Evolutionary conservation across 495 filamentous ascomycete genomes (phyloP).

Genomic region (Extremus antarcticus): DNA sequence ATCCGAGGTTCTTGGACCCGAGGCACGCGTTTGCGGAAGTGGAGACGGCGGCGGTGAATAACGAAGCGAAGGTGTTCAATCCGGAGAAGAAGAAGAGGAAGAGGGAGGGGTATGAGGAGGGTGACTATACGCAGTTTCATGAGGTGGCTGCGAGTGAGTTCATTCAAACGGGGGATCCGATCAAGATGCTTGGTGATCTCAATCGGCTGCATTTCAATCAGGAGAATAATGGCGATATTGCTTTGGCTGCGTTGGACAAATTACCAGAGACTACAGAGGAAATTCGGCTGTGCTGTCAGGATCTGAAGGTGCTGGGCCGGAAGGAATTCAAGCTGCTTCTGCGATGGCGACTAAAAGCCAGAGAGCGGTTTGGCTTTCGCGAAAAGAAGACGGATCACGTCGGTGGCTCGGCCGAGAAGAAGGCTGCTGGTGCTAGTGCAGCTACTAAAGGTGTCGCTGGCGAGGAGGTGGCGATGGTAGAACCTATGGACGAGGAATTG

Average conservation of each 20-base stretch:
- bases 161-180: conserved; percentile 87
- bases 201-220: conserved; percentile 78
- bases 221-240: conserved; percentile 63
- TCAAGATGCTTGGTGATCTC: conserved; percentile 81
- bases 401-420: conserved; percentile 15
- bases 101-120: conserved; percentile 94
- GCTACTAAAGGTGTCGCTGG: conserved; percentile 36
- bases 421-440: conserved; percentile 23
- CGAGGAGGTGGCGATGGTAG: conserved; percentile 69
- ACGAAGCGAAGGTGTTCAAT: conserved; percentile 96
- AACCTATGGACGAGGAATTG: conserved; percentile 87
- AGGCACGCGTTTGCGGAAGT: conserved; percentile 89
- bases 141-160: conserved; percentile 82
- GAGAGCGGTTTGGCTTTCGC: conserved; percentile 82
- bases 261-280: conserved; percentile 90
- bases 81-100: conserved; percentile 94
- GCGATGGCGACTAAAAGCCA: conserved; percentile 79
- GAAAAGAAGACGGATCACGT: conserved; percentile 55
- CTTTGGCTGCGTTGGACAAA: conserved; percentile 72
- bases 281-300: conserved; percentile 70
- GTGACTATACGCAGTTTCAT: conserved; percentile 85
- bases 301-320: conserved; percentile 82
- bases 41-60: conserved; percentile 78
- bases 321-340: conserved; percentile 93
- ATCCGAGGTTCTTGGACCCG: conserved; percentile 86